Conservation (phyloP, 805 yeast genomes). For the Metschnikowia lunata region DNA sequence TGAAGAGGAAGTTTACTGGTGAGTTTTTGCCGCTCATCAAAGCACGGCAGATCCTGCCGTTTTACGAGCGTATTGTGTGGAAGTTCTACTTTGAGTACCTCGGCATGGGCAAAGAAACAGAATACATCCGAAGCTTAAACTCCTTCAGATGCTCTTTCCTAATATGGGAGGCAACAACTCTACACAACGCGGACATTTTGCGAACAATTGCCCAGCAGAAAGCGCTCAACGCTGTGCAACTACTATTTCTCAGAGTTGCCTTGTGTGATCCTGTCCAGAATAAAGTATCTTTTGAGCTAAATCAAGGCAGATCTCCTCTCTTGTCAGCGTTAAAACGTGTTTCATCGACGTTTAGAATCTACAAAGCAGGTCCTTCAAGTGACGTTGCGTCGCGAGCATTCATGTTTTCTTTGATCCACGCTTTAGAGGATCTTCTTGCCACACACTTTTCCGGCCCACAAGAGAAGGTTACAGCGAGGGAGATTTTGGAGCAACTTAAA, state of each 20-base stretch:
- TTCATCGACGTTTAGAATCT: slow-evolving; percentile 29
- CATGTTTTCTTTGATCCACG: slow-evolving; percentile 14
- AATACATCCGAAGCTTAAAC: slow-evolving; percentile 22
- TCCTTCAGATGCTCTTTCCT: slow-evolving; percentile 25
- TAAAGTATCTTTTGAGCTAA: slow-evolving; percentile 14
- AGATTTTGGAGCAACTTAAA: slow-evolving; percentile 2
- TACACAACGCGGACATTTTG: slow-evolving; percentile 12
- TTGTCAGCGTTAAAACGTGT: slow-evolving; percentile 29
- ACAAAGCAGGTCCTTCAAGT: slow-evolving; percentile 5
- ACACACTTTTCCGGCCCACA: slow-evolving; percentile 1
- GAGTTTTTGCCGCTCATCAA: slow-evolving; percentile 25
- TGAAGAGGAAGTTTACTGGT: slow-evolving; percentile 25
- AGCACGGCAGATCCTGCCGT: slow-evolving; percentile 23
- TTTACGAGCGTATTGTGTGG: slow-evolving; percentile 41
- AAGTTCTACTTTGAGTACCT: slow-evolving; percentile 36
- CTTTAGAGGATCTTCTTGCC: slow-evolving; percentile 8
- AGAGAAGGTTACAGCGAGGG: background rate
- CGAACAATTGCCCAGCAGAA: slow-evolving; percentile 14
- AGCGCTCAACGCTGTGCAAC: slow-evolving; percentile 22
- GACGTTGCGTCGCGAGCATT: slow-evolving; percentile 14
- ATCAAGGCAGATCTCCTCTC: slow-evolving; percentile 13
- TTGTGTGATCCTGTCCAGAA: slow-evolving; percentile 14
- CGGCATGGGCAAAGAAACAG: slow-evolving; percentile 18
- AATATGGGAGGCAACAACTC: slow-evolving; percentile 36
- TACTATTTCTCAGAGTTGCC: slow-evolving; percentile 23